Evolutionary conservation across 495 filamentous ascomycete species (phyloP).

Genomic region (Podospora pseudocomata): DNA sequence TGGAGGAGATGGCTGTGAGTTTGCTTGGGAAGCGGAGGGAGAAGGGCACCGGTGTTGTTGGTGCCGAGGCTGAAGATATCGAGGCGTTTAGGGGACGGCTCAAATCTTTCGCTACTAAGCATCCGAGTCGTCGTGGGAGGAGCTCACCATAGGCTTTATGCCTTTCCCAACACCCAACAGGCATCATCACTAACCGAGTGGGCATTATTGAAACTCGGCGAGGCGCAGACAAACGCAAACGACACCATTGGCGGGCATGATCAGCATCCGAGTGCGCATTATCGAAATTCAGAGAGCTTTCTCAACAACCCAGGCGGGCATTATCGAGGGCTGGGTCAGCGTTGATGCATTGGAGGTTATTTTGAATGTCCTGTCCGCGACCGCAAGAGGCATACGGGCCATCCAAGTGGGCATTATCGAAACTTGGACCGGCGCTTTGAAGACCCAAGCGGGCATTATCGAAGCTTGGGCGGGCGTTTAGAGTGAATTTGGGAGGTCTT

Average conservation of each 20-base stretch:
- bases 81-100: neutral
- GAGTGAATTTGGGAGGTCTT: neutral
- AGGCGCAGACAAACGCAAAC: no score
- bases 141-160: neutral
- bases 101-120: neutral
- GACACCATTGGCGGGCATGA: no score
- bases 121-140: neutral
- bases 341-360: no score
- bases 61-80: neutral
- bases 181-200: neutral
- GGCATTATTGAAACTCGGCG: neutral
- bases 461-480: neutral
- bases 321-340: no score
- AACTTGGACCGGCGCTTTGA: neutral
- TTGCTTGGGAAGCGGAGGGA: neutral
- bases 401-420: conserved; percentile 1
- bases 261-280: no score
- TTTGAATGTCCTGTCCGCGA: neutral
- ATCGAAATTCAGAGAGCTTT: no score
- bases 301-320: no score
- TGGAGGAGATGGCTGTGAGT: neutral
- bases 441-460: neutral
- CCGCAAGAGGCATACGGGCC: neutral
- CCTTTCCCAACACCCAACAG: neutral
- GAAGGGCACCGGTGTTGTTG: neutral